Conservation (phyloP, 805 yeast genomes). For the Vanderwaltozyma polyspora region DNA sequence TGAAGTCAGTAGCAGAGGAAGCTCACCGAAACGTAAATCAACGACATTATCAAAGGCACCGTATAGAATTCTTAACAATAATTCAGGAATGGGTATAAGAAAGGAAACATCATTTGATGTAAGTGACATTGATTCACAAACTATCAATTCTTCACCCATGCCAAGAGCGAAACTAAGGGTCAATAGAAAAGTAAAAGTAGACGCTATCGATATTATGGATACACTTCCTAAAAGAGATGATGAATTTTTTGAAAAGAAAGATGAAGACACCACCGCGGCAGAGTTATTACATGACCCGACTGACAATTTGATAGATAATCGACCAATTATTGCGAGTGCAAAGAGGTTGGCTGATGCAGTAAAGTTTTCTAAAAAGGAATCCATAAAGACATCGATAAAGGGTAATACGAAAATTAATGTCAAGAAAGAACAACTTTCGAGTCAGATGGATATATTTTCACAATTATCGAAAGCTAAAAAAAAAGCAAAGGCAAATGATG, state of each 20-base stretch:
- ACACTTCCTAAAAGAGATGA: background rate
- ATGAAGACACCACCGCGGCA: constrained; percentile 22
- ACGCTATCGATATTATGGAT: constrained; percentile 9
- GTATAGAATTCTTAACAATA: too few relatives aligned
- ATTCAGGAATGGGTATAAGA: too few relatives aligned
- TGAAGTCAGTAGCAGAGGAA: too few relatives aligned
- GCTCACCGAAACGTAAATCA: too few relatives aligned
- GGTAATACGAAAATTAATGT: constrained; percentile 5
- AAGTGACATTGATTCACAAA: too few relatives aligned
- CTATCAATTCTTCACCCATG: too few relatives aligned
- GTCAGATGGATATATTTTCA: constrained; percentile 24
- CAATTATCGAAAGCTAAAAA: constrained; percentile 23
- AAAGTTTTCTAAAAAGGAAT: constrained; percentile 4
- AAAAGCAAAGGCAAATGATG: constrained; percentile 18
- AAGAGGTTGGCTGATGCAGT: constrained; percentile 21
- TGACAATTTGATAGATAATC: constrained; percentile 17
- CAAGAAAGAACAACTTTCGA: constrained; percentile 13
- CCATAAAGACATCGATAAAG: background rate
- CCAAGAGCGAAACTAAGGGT: background rate
- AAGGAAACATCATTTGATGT: too few relatives aligned
- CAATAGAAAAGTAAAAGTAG: constrained; percentile 9
- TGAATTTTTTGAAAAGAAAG: background rate
- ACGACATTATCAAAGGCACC: too few relatives aligned
- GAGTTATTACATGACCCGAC: constrained; percentile 25
- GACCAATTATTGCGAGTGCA: constrained; percentile 25